Conservation (phyloP, 768 basidiomycete genomes). For the Holtermanniella nyarrowii region DNA sequence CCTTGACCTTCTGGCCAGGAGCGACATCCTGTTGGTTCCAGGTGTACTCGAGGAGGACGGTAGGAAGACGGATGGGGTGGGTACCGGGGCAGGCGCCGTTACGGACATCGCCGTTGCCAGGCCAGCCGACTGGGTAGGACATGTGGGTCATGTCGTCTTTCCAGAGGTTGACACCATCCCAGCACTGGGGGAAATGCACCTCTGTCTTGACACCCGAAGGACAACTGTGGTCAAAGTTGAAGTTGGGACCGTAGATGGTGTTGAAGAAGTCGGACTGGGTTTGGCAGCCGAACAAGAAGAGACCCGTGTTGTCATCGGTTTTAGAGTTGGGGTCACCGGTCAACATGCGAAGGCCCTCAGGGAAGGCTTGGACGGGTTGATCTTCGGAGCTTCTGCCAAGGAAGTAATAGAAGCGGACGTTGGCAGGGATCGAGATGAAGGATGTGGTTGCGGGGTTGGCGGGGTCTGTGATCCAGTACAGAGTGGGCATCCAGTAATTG, state of each 20-base stretch:
- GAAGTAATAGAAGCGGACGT: slow-evolving; percentile 36
- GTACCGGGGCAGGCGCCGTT: slow-evolving; percentile 21
- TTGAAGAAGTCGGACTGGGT: slow-evolving; percentile 10
- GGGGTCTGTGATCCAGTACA: slow-evolving; percentile 8
- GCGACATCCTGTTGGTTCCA: slow-evolving; percentile 14
- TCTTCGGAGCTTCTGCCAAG: slow-evolving; percentile 17
- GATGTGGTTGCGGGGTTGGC: slow-evolving; percentile 13
- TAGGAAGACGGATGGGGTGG: slow-evolving; percentile 34
- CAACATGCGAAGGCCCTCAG: slow-evolving; percentile 35
- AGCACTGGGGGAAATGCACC: slow-evolving; percentile 27
- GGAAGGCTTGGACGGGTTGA: slow-evolving; percentile 26
- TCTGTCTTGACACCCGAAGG: slow-evolving; percentile 29
- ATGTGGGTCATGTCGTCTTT: slow-evolving; percentile 26
- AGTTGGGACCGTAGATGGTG: slow-evolving; percentile 18
- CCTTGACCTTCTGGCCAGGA: slow-evolving; percentile 16
- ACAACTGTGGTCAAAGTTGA: slow-evolving; percentile 23
- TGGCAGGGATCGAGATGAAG: slow-evolving; percentile 10
- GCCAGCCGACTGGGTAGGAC: slow-evolving; percentile 15
- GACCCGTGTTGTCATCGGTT: slow-evolving; percentile 4
- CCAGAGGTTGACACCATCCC: slow-evolving; percentile 36
- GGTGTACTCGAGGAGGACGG: slow-evolving; percentile 32
- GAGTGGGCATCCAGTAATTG: slow-evolving; percentile 29
- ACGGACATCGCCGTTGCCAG: slow-evolving; percentile 1
- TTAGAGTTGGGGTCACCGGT: slow-evolving; percentile 30
- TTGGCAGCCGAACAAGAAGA: slow-evolving; percentile 14